These are phyloP conservation scores for Pseudogymnoascus sp. DNA, from an alignment of 2,329 filamentous ascomycete genomes.

Conservation along the genomic window DNA sequence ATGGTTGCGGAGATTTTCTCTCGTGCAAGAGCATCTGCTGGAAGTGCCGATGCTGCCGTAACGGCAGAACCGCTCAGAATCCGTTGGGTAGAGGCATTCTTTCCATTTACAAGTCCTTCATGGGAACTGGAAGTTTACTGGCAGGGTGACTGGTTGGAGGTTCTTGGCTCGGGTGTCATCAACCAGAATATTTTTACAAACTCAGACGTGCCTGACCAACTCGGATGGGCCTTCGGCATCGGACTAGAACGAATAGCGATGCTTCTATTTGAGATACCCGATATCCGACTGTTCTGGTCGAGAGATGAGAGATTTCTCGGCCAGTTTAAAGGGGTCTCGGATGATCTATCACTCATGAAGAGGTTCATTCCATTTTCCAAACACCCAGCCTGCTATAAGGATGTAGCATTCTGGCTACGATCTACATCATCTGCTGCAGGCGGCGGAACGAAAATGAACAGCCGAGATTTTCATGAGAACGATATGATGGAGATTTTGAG, in stretches of 20 bases:
- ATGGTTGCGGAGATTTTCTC: slow-evolving; percentile 87
- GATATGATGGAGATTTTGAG: slow-evolving; percentile 95
- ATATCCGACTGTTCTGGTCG: slow-evolving; percentile 96
- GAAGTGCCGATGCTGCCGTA: slow-evolving; percentile 39
- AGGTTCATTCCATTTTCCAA: slow-evolving; percentile 85
- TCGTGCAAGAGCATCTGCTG: slow-evolving; percentile 60
- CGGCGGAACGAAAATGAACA: slow-evolving; percentile 35
- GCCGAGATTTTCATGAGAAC: slow-evolving; percentile 72
- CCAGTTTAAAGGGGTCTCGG: slow-evolving; percentile 65
- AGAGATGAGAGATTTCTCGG: slow-evolving; percentile 72
- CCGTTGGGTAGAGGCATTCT: slow-evolving; percentile 94
- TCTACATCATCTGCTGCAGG: slow-evolving; percentile 38
- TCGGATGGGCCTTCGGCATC: slow-evolving; percentile 94
- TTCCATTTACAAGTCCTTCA: slow-evolving; percentile 90
- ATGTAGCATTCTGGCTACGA: slow-evolving; percentile 87
- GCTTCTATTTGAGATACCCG: slow-evolving; percentile 91
- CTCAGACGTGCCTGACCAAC: slow-evolving; percentile 62
- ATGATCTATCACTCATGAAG: slow-evolving; percentile 39
- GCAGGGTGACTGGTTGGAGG: slow-evolving; percentile 89
- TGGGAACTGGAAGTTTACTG: slow-evolving; percentile 97
- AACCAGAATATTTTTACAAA: slow-evolving; percentile 73
- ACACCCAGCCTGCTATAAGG: slow-evolving; percentile 80
- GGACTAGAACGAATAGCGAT: slow-evolving; percentile 94
- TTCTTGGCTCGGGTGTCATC: slow-evolving; percentile 86
- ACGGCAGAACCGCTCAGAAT: slow-evolving; percentile 68